Evolutionary conservation across 192 early-diverging fungal genomes (phyloP).

Genomic region (Gaertneriomyces semiglobifer): DNA sequence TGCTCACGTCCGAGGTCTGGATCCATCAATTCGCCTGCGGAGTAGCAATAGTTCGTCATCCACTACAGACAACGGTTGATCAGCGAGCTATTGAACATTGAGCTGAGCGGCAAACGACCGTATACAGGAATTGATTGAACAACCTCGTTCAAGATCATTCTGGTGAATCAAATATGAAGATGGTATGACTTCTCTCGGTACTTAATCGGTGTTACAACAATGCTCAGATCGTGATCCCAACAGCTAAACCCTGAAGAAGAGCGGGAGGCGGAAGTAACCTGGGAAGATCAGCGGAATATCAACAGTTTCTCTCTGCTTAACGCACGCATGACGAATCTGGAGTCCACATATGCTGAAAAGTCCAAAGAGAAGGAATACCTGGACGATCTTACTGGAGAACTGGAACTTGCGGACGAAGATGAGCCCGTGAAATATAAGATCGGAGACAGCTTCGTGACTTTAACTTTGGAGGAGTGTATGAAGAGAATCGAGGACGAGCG

Average conservation of each 20-base stretch:
- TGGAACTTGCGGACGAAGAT: constrained; percentile 91
- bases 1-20: no score
- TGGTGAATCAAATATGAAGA: constrained; percentile 4
- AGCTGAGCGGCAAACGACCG: no score
- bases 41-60: no score
- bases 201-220: neutral
- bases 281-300: constrained; percentile 96
- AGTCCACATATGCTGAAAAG: constrained; percentile 73
- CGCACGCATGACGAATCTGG: constrained; percentile 66
- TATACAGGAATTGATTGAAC: no score
- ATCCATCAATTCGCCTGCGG: no score
- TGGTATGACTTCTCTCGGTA: neutral
- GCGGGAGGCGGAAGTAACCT: constrained; percentile 83
- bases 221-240: neutral
- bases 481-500: constrained; percentile 67
- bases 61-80: no score
- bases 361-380: constrained; percentile 88
- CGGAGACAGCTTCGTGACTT: constrained; percentile 80
- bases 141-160: no score
- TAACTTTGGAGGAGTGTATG: constrained; percentile 70
- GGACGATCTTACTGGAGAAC: constrained; percentile 86
- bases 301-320: constrained; percentile 91
- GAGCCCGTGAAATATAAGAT: constrained; percentile 78
- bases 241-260: constrained; percentile 29
- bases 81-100: no score